A percentile compares a stretch with the other conserved stretches of the same genome.
These are phyloP conservation scores for Saccharomycopsis olivae DNA, from an alignment of 805 yeast genomes.

Conservation along the genomic window DNA sequence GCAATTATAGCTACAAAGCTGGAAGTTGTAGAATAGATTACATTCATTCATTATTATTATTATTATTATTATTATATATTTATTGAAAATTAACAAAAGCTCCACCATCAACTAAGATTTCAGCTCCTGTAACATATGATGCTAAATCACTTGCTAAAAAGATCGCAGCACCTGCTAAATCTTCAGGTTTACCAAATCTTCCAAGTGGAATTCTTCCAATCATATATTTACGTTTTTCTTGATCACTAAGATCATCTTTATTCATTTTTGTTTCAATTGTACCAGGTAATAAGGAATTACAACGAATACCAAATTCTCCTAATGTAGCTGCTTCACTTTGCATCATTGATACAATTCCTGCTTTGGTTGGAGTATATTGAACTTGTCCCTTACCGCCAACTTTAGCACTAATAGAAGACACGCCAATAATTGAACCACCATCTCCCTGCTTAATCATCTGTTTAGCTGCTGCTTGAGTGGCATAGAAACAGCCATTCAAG, in stretches of 20 bases:
- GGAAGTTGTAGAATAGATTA: no score
- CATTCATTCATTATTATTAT: no score
- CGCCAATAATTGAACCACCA: constrained; percentile 38
- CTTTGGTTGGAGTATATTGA: constrained; percentile 39
- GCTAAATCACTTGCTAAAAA: constrained; percentile 31
- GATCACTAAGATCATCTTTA: constrained; percentile 32
- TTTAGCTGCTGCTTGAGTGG: constrained; percentile 37
- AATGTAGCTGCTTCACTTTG: constrained; percentile 35
- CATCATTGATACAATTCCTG: constrained; percentile 35
- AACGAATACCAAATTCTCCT: constrained; percentile 33
- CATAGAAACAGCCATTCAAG: constrained; percentile 33
- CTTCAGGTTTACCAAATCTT: constrained; percentile 29
- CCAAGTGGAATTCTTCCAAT: constrained; percentile 31
- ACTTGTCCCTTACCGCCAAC: constrained; percentile 37
- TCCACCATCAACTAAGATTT: constrained; percentile 35
- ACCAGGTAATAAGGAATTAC: constrained; percentile 37
- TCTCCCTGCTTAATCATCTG: constrained; percentile 35
- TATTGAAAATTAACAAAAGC: constrained; percentile 38
- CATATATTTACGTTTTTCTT: constrained; percentile 28
- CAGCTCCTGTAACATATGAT: constrained; percentile 32
- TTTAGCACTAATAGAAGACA: constrained; percentile 32
- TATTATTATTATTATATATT: background rate
- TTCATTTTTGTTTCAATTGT: constrained; percentile 33
- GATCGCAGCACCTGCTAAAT: constrained; percentile 33
- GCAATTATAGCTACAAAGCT: constrained; percentile 49